Percentiles rank a stretch among this genome's conserved stretches.
These are phyloP conservation scores for Cryphonectria japonica DNA, from an alignment of 2,329 filamentous ascomycete species.

Conservation along the genomic window DNA sequence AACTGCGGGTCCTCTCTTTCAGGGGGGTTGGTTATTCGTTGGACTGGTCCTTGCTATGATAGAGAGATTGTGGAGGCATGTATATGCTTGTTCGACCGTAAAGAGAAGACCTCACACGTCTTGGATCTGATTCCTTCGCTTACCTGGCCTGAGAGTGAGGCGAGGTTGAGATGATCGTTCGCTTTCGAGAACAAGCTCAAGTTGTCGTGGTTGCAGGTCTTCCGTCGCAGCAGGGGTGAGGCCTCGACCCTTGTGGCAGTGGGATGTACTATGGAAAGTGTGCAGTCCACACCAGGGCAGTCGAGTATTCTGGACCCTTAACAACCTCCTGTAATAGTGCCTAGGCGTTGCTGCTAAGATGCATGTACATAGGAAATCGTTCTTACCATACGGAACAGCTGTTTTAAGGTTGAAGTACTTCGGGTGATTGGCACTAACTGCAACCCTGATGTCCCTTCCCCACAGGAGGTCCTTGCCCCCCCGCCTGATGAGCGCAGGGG, in stretches of 20 bases:
- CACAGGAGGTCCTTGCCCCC: neutral
- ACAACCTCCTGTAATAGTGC: too few species aligned
- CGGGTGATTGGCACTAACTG: neutral
- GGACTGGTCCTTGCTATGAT: neutral
- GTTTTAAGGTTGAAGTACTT: constrained; percentile 2
- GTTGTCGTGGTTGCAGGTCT: neutral
- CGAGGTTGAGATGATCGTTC: neutral
- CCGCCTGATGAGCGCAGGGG: neutral
- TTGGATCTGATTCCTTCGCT: neutral
- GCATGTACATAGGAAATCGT: neutral
- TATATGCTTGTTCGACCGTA: neutral
- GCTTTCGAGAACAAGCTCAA: neutral
- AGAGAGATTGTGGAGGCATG: neutral
- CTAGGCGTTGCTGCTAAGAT: too few species aligned
- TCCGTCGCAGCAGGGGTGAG: neutral
- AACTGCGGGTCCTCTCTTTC: neutral
- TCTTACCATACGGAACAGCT: neutral
- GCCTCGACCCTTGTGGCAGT: neutral
- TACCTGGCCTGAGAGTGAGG: neutral
- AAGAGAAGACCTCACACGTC: neutral
- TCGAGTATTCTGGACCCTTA: neutral
- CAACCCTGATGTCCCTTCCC: neutral
- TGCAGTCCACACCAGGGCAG: neutral
- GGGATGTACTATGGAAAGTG: neutral
- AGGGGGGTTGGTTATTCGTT: neutral